Evolutionary conservation across 768 basidiomycete species (phyloP), one percentile per base, ranked within the genome.

Genomic region (Kwoniella bestiolae): DNA sequence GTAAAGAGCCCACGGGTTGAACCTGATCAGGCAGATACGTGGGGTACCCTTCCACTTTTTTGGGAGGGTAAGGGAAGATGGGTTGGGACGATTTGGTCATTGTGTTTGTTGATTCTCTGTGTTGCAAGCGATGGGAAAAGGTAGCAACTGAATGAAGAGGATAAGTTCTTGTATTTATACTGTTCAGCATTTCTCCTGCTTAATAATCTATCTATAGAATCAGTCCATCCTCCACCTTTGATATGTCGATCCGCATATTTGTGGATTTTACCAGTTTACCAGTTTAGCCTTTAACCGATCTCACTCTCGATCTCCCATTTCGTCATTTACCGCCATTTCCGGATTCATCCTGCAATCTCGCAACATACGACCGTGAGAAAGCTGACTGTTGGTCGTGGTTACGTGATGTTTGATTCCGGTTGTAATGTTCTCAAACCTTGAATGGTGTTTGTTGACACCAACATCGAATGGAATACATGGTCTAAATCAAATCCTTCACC

Each of bases 1-100:
- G 64, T 21, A 79, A 82, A 79, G 72, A 46, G 21, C 76, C 78
- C 49, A 79, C 71, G 11, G 77, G 69, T 26, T 77, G 71, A 11
- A 71, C 68, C 47, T 75, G 72, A 6, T 52, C 49, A 11, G 79
- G 76, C n/a, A 78, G 52, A 68, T 70, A 78, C 11, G 67, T 63
- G 12, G 64, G 68, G 55, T 80, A 80, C 11, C 70, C 73, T 8
- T 66, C 57, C 5, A 66, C 75, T 44, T 35, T 26, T 3, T 49
- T 47, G 29, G 56, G 38, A 26, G 55, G 56, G 29, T 59, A 38
- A 12, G 61, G 66, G 56, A 63, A 68, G 56, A 49, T 29, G 14
- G 52, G 52, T 55, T 55, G 52, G 34, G 14, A 18, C 2, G 34
- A 34, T 55, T 55, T 55, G 16, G 52, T 55, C 52, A 55, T 55